phyloP scores from a whole-genome alignment of 352 stramenopile genomes.

The Globisporangium takayamanum region DNA sequence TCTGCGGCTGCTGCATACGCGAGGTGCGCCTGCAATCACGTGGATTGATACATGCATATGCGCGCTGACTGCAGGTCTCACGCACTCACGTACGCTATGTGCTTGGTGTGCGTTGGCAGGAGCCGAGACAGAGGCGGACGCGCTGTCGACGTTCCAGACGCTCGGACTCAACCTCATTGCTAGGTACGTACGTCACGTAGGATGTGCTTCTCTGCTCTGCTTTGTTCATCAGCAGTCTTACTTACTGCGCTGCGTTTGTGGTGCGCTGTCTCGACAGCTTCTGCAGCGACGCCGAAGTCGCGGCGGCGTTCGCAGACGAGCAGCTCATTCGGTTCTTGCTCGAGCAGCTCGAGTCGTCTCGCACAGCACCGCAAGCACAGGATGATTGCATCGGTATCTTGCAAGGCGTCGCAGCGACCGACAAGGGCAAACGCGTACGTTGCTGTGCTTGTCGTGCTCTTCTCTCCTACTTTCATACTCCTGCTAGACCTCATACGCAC shows the following conservation, averaged over 20 bases:
- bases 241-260: neutral
- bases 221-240: neutral
- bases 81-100: neutral
- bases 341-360: conserved; percentile 34
- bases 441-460: no score
- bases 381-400: conserved; percentile 52
- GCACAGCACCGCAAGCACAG: conserved; percentile 19
- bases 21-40: conserved; percentile 23
- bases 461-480: no score
- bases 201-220: no score
- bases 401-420: conserved; percentile 29
- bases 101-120: conserved; percentile 20
- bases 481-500: no score
- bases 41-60: neutral
- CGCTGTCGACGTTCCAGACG: conserved; percentile 64
- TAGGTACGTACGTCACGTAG: conserved; percentile 26
- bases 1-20: conserved; percentile 67
- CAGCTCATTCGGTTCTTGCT: conserved; percentile 50
- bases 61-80: neutral
- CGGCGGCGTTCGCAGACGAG: conserved; percentile 53
- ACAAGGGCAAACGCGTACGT: conserved; percentile 40
- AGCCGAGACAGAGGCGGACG: conserved; percentile 30
- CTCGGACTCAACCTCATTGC: conserved; percentile 79
- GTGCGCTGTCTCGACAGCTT: conserved; percentile 32
- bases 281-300: conserved; percentile 43